Conservation (phyloP, 169 alveolate genomes). For the Cryptosporidium andersoni region DNA sequence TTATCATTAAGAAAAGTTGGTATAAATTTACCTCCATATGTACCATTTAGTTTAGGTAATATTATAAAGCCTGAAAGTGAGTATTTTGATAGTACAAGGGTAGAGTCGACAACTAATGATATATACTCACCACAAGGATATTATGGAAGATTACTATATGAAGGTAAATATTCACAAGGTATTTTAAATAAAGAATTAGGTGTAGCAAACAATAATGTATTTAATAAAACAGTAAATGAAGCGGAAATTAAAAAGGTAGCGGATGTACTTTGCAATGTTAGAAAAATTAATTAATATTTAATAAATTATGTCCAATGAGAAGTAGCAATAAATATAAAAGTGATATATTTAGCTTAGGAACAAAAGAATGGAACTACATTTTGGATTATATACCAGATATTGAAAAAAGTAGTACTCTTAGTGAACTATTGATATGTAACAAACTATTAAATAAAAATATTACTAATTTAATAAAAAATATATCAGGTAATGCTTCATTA, state of each 20-base stretch:
- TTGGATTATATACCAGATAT: not conserved
- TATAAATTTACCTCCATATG: slow-evolving; percentile 68
- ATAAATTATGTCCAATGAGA: too few relatives aligned
- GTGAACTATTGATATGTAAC: not conserved
- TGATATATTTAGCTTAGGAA: not conserved
- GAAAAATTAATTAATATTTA: too few relatives aligned
- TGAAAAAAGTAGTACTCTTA: not conserved
- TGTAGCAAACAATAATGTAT: too few relatives aligned
- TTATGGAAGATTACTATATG: too few relatives aligned
- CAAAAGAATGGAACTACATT: not conserved
- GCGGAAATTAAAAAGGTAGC: too few relatives aligned
- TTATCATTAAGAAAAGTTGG: slow-evolving; percentile 67
- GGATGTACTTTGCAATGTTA: too few relatives aligned
- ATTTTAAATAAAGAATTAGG: too few relatives aligned
- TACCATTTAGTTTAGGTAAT: slow-evolving; percentile 64
- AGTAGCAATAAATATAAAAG: too few relatives aligned
- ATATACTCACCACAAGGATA: too few relatives aligned
- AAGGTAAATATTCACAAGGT: too few relatives aligned
- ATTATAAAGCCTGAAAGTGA: slow-evolving; percentile 57
- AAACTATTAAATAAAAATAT: not conserved
- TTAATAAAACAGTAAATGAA: too few relatives aligned
- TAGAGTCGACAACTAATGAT: too few relatives aligned
- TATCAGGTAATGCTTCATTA: not conserved
- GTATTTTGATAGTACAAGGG: not conserved
- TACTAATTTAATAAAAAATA: not conserved